These are phyloP conservation scores for Boletus sp. DNA, from an alignment of 768 basidiomycete genomes.

Conservation along the genomic window DNA sequence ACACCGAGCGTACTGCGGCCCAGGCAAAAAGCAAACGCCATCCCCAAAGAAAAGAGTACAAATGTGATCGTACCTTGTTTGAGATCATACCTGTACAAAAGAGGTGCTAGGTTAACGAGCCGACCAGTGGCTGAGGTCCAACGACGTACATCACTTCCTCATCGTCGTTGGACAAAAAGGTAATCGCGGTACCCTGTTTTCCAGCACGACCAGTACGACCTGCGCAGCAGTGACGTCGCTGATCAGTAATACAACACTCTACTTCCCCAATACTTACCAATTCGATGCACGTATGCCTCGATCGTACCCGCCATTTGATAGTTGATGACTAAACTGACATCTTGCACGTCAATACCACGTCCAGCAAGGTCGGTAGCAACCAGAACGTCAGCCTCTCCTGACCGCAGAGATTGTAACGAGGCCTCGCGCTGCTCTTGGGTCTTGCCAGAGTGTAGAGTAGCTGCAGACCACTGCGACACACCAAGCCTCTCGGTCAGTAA, in stretches of 20 bases:
- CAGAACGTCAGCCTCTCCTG: conserved; percentile 81
- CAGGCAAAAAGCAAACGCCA: neutral
- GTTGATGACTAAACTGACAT: conserved; percentile 94
- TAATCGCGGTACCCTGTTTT: conserved; percentile 89
- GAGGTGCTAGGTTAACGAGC: conserved; percentile 8
- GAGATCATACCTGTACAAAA: conserved; percentile 75
- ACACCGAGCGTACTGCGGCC: neutral
- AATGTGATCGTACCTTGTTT: conserved; percentile 67
- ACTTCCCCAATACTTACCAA: conserved; percentile 56
- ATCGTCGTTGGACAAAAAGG: conserved; percentile 94
- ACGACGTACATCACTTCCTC: conserved; percentile 89
- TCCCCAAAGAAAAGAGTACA: neutral
- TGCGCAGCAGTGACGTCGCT: conserved; percentile 29
- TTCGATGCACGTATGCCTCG: conserved; percentile 96
- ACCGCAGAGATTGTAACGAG: conserved; percentile 79
- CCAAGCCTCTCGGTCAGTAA: conserved; percentile 1
- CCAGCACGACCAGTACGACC: conserved; percentile 98
- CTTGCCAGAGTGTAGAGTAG: conserved; percentile 95
- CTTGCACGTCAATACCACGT: conserved; percentile 97
- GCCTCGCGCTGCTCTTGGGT: conserved; percentile 97
- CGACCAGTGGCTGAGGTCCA: neutral
- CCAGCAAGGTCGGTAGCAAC: conserved; percentile 98
- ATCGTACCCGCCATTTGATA: conserved; percentile 97
- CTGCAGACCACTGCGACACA: conserved; percentile 69
- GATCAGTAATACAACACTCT: neutral